Evolutionary conservation across 306 rosid genomes (phyloP).

Genomic region (Casuarina equisetifolia): DNA sequence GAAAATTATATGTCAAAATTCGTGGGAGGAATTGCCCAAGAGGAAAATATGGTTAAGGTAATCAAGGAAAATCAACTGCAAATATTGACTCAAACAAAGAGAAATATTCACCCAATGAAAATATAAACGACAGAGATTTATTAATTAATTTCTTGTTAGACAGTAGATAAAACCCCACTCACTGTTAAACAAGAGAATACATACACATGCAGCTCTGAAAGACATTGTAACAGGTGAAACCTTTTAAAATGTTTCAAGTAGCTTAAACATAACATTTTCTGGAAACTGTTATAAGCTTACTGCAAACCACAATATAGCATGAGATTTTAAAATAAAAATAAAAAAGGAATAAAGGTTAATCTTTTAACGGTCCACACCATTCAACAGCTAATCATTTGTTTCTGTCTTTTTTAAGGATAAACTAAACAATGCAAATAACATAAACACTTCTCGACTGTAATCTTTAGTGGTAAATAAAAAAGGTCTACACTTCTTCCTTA

Average conservation of each 20-base stretch:
- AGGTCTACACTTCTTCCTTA: not conserved
- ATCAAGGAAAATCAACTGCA: not conserved
- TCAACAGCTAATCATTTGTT: not conserved
- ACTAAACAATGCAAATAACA: not conserved
- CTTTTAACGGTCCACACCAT: not conserved
- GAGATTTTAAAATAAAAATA: not conserved
- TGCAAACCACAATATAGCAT: not conserved
- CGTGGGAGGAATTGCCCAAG: constrained; percentile 1
- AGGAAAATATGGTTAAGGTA: not conserved
- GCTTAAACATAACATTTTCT: not conserved
- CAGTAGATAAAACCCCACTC: not conserved
- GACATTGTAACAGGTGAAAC: not conserved
- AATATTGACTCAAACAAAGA: not conserved
- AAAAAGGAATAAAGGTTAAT: not conserved
- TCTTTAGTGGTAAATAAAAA: not conserved
- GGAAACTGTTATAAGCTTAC: not conserved
- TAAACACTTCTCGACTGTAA: not conserved
- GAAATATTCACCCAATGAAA: constrained; percentile 13
- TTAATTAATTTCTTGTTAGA: not conserved
- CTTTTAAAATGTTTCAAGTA: not conserved
- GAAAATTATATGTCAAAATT: constrained; percentile 24
- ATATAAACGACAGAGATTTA: not conserved
- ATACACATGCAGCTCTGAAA: not conserved
- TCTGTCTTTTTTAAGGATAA: not conserved
- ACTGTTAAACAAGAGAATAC: constrained; percentile 5